phyloP scores from a whole-genome alignment of 2,329 filamentous ascomycete species.

The Clarireedia sp. region DNA sequence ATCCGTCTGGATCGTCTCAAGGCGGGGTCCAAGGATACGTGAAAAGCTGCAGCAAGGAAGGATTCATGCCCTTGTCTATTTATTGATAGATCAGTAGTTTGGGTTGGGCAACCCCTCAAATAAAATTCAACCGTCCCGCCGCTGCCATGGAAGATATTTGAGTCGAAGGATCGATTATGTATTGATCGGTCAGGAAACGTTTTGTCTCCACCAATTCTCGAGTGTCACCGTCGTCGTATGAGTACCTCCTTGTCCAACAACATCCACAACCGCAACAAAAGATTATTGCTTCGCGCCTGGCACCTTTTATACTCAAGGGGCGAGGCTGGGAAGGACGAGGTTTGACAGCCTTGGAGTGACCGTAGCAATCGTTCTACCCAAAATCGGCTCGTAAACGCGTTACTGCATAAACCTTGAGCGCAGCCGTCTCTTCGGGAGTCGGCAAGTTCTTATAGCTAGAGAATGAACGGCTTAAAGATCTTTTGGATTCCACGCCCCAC shows the following conservation, averaged over 20 bases:
- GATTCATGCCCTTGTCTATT: slow-evolving; percentile 9
- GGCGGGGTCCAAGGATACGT: slow-evolving; percentile 2
- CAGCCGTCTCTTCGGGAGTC: slow-evolving; percentile 4
- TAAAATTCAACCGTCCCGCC: neutral
- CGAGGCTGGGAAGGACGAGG: neutral
- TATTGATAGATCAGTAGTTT: slow-evolving; percentile 5
- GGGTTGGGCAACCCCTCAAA: neutral
- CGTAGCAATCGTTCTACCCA: slow-evolving; percentile 4
- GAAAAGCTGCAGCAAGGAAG: slow-evolving; percentile 2
- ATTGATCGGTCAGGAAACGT: neutral
- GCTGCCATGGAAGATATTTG: neutral
- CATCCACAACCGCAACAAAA: neutral
- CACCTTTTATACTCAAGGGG: too few relatives aligned
- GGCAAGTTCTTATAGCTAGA: neutral
- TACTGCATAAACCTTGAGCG: slow-evolving; percentile 4
- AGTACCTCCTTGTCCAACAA: too few relatives aligned
- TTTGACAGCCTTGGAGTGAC: neutral
- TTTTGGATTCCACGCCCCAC: slow-evolving; percentile 8
- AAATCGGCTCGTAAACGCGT: neutral
- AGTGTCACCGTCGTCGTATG: too few relatives aligned
- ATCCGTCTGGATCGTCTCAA: slow-evolving; percentile 7
- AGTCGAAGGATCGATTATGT: neutral
- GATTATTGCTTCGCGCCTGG: neutral
- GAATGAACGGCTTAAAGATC: neutral
- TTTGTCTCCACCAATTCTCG: neutral